Conservation (phyloP, 805 yeast species). For the Pichia rugopelliculosa region DNA sequence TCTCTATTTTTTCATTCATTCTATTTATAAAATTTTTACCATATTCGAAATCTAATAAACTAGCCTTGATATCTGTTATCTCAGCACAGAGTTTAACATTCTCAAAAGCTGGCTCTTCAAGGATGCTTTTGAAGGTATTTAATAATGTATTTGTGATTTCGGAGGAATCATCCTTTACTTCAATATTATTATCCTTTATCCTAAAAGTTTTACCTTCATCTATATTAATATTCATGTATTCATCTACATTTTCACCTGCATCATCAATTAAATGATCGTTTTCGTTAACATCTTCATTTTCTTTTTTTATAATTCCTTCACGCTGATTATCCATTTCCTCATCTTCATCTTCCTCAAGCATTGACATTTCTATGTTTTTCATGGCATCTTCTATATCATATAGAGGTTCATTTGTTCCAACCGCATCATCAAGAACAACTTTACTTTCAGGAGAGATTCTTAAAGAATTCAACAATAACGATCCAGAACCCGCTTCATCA, state of each 20-base stretch:
- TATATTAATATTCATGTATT: background rate
- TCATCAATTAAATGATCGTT: background rate
- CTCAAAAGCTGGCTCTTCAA: background rate
- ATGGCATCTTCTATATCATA: background rate
- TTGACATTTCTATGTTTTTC: background rate
- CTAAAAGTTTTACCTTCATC: background rate
- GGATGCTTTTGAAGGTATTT: background rate
- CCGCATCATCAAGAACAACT: slow-evolving; percentile 59
- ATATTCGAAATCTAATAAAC: slow-evolving; percentile 4
- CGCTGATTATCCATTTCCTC: slow-evolving; percentile 5
- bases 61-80: slow-evolving; percentile 6
- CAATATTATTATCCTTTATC: background rate
- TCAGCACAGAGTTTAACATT: slow-evolving; percentile 1
- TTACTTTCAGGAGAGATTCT: slow-evolving; percentile 43
- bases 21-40: slow-evolving; percentile 4
- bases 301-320: background rate
- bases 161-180: background rate
- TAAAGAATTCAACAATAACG: slow-evolving; percentile 56
- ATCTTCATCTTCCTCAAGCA: background rate
- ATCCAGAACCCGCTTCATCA: slow-evolving; percentile 79
- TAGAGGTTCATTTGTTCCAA: background rate
- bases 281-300: background rate
- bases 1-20: slow-evolving; percentile 5
- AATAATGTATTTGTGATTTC: background rate
- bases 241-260: background rate